These are phyloP conservation scores for Sphaerobolus stellatus DNA, from an alignment of 1,284 basidiomycete genomes.

Conservation along the genomic window DNA sequence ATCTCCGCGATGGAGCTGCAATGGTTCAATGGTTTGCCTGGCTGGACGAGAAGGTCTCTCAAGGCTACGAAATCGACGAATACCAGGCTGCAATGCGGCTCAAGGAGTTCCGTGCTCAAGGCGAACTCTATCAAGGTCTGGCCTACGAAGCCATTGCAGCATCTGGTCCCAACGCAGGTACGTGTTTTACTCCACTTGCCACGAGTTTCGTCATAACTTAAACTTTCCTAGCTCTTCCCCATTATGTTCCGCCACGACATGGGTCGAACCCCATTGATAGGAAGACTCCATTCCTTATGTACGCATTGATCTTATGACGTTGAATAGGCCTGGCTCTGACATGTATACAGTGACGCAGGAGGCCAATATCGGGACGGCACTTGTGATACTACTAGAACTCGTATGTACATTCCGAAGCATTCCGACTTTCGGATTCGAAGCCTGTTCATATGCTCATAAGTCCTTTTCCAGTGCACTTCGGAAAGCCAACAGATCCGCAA, in stretches of 20 bases:
- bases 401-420: not conserved
- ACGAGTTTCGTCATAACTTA: conserved; percentile 7
- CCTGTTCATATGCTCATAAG: conserved; percentile 11
- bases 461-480: conserved; percentile 66
- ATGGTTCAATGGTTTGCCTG: conserved; percentile 88
- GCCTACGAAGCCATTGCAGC: conserved; percentile 96
- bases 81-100: conserved; percentile 87
- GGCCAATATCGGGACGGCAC: conserved; percentile 90
- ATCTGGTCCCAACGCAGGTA: conserved; percentile 80
- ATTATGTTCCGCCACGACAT: conserved; percentile 83
- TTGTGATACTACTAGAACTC: conserved; percentile 88
- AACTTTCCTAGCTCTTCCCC: conserved; percentile 68
- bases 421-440: conserved; percentile 6
- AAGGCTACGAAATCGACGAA: conserved; percentile 84
- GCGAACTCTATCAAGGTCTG: conserved; percentile 81
- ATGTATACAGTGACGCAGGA: conserved; percentile 72
- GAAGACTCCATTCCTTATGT: conserved; percentile 88
- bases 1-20: conserved; percentile 89
- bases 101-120: conserved; percentile 73
- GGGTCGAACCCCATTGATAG: conserved; percentile 73
- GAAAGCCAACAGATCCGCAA: conserved; percentile 76
- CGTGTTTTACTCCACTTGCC: conserved; percentile 18
- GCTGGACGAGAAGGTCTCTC: conserved; percentile 79
- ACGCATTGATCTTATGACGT: conserved; percentile 25
- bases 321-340: not conserved